A percentile compares a stretch with the other conserved stretches of the same genome.
These are phyloP conservation scores for Fusarium cicatricum DNA, from an alignment of 2,329 filamentous ascomycete genomes.

Conservation along the genomic window DNA sequence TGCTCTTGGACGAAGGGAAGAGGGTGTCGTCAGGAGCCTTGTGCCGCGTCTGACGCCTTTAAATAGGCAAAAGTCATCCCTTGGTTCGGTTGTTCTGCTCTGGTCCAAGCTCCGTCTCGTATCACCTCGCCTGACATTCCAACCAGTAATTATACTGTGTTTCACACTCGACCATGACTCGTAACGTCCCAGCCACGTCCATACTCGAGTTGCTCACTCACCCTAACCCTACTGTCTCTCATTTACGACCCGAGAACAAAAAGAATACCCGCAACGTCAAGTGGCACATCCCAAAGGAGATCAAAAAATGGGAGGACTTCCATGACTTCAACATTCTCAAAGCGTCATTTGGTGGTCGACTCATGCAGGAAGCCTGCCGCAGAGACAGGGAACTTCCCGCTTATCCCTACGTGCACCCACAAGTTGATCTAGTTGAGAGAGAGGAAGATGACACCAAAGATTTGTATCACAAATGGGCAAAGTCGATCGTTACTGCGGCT, in stretches of 20 bases:
- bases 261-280: slow-evolving; percentile 2
- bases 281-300: not conserved
- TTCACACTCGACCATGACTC: slow-evolving; percentile 6
- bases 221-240: slow-evolving; percentile 12
- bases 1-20: not conserved
- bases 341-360: not conserved
- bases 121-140: not conserved
- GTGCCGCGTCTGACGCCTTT: not conserved
- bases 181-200: slow-evolving; percentile 8
- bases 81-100: not conserved
- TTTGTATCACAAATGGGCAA: slow-evolving; percentile 16
- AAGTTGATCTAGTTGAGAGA: not conserved
- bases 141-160: not conserved
- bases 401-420: not conserved
- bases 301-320: slow-evolving; percentile 16
- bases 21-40: not conserved
- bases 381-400: not conserved
- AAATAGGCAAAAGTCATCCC: slow-evolving; percentile 3
- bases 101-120: slow-evolving; percentile 1
- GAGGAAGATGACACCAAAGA: slow-evolving; percentile 8
- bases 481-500: slow-evolving; percentile 17
- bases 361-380: slow-evolving; percentile 1
- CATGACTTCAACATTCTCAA: slow-evolving; percentile 4
- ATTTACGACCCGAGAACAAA: slow-evolving; percentile 3
- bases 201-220: slow-evolving; percentile 24